phyloP scores from a whole-genome alignment of 306 rosid species.

The Ceratonia siliqua region DNA sequence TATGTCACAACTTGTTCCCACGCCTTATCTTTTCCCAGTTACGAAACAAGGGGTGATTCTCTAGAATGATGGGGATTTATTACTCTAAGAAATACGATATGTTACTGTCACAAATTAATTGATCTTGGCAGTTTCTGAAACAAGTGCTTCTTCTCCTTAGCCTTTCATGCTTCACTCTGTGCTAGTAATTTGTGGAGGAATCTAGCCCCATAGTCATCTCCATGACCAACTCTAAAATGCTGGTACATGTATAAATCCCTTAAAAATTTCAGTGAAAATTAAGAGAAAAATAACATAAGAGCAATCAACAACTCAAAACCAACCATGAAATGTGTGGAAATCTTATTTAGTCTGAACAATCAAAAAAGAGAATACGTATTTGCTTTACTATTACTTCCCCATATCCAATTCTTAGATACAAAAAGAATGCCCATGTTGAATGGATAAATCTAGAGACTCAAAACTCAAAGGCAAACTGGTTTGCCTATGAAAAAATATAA shows the following conservation, averaged over 20 bases:
- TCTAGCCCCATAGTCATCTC: slow-evolving; percentile 38
- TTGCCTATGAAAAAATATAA: slow-evolving; percentile 24
- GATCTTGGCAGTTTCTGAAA: too few relatives aligned
- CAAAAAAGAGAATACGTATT: slow-evolving; percentile 21
- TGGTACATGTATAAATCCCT: slow-evolving; percentile 14
- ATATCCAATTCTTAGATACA: slow-evolving; percentile 38
- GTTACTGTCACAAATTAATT: too few relatives aligned
- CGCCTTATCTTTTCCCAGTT: too few relatives aligned
- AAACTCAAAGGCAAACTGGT: slow-evolving; percentile 11
- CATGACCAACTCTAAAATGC: slow-evolving; percentile 36
- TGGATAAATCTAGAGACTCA: slow-evolving; percentile 26
- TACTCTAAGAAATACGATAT: too few relatives aligned
- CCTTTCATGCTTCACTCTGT: too few relatives aligned
- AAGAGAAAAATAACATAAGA: not conserved
- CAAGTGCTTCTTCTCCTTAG: too few relatives aligned
- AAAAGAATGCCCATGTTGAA: slow-evolving; percentile 41
- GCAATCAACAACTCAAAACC: too few relatives aligned
- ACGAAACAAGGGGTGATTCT: too few relatives aligned
- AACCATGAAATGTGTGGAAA: slow-evolving; percentile 19
- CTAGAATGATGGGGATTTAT: too few relatives aligned
- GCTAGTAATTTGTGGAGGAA: too few relatives aligned
- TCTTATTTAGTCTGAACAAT: slow-evolving; percentile 16
- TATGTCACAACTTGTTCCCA: too few relatives aligned
- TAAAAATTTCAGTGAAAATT: slow-evolving; percentile 1
- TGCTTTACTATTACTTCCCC: slow-evolving; percentile 33